Evolutionary conservation across 805 yeast species (phyloP).

Genomic region (Barnettozyma botsteinii): DNA sequence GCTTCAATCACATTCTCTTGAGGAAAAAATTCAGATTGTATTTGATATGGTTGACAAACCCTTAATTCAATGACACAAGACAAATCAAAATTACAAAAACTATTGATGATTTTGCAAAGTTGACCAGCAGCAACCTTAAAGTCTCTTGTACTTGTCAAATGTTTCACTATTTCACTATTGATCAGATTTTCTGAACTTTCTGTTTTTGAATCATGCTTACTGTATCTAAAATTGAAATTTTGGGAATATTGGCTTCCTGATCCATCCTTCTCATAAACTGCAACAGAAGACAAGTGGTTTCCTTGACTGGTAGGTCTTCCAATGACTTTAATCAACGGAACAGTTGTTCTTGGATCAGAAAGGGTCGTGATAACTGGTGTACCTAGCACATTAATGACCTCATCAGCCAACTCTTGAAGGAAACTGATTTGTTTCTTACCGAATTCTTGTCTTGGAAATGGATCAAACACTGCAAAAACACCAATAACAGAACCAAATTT

Average conservation of each 20-base stretch:
- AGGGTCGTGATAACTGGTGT: slow-evolving; percentile 24
- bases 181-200: slow-evolving; percentile 22
- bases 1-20: slow-evolving; percentile 37
- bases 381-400: slow-evolving; percentile 38
- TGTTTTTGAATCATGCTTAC: slow-evolving; percentile 24
- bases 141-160: slow-evolving; percentile 32
- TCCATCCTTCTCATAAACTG: slow-evolving; percentile 58
- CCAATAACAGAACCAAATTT: slow-evolving; percentile 45
- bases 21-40: slow-evolving; percentile 40
- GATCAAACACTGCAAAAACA: slow-evolving; percentile 52
- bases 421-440: slow-evolving; percentile 29
- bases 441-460: slow-evolving; percentile 34
- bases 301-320: slow-evolving; percentile 56
- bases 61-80: slow-evolving; percentile 48
- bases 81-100: slow-evolving; percentile 33
- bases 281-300: slow-evolving; percentile 24
- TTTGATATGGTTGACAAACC: slow-evolving; percentile 40
- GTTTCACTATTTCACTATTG: slow-evolving; percentile 33
- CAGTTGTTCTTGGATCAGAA: slow-evolving; percentile 1
- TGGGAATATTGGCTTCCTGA: slow-evolving; percentile 57
- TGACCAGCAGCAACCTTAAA: slow-evolving; percentile 39
- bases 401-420: slow-evolving; percentile 35
- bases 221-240: slow-evolving; percentile 40
- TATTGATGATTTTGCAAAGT: slow-evolving; percentile 34
- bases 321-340: slow-evolving; percentile 26